Conservation (phyloP, 192 early-diverging fungal genomes). For the Coemansia erecta region DNA sequence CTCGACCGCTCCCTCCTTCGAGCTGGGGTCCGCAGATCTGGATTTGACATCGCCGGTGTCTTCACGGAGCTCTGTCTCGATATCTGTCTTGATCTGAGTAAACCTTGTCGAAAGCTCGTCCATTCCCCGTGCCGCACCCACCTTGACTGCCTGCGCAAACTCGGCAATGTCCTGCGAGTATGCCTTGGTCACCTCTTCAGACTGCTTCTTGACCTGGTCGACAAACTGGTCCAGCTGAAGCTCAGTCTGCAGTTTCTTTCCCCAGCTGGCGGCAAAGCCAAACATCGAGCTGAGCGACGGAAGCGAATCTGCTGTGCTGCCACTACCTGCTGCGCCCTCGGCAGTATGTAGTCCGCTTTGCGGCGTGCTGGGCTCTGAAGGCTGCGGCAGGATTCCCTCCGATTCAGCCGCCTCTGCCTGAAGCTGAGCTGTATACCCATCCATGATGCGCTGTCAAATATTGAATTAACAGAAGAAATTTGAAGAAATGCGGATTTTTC, state of each 20-base stretch:
- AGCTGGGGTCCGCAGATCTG: no score
- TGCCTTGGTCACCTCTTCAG: constrained; percentile 39
- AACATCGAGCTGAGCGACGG: constrained; percentile 35
- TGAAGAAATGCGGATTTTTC: not conserved
- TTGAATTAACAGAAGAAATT: not conserved
- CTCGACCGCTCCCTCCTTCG: not conserved
- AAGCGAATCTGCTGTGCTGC: not conserved
- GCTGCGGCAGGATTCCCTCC: constrained; percentile 25
- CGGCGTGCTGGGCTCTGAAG: constrained; percentile 8
- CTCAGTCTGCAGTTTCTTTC: constrained; percentile 33
- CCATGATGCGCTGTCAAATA: constrained; percentile 26
- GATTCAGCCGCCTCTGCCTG: constrained; percentile 44
- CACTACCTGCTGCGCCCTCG: no score
- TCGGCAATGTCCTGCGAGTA: constrained; percentile 48
- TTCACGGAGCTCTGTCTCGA: constrained; percentile 13
- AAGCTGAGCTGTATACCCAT: constrained; percentile 33
- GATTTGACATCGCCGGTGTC: not conserved
- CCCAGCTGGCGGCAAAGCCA: constrained; percentile 46
- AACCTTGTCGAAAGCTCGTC: constrained; percentile 40
- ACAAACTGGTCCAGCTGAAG: constrained; percentile 35
- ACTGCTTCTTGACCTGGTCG: constrained; percentile 46
- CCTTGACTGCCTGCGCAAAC: constrained; percentile 43
- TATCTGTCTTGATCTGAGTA: constrained; percentile 26
- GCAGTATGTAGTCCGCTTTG: not conserved
- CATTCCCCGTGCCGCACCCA: constrained; percentile 35